Evolutionary conservation across 2,329 filamentous ascomycete genomes (phyloP).

Genomic region (Fusarium aywerte): DNA sequence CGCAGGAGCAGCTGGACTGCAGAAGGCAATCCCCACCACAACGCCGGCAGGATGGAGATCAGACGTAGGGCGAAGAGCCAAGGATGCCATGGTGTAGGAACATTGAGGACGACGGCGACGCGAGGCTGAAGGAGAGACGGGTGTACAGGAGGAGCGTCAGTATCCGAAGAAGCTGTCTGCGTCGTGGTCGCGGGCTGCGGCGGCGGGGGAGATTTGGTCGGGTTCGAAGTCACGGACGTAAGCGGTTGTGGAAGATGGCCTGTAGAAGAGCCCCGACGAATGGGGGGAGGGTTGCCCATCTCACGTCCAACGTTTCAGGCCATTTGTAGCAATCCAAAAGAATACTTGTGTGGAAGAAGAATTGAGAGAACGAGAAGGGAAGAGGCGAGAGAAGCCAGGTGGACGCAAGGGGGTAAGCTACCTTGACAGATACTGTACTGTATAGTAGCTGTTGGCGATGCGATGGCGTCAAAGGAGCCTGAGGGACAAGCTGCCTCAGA

Average conservation of each 20-base stretch:
- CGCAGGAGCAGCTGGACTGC: slow-evolving; percentile 74
- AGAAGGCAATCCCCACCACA: slow-evolving; percentile 77
- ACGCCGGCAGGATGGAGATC: slow-evolving; percentile 74
- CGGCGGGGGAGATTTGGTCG: slow-evolving; percentile 19
- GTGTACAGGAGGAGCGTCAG: slow-evolving; percentile 36
- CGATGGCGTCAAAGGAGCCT: slow-evolving; percentile 40
- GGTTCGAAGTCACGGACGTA: slow-evolving; percentile 20
- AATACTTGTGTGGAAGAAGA: slow-evolving; percentile 1
- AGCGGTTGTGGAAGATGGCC: slow-evolving; percentile 42
- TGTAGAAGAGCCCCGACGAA: slow-evolving; percentile 42
- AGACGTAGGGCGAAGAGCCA: slow-evolving; percentile 79
- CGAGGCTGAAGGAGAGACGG: slow-evolving; percentile 74
- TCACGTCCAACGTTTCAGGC: slow-evolving; percentile 41
- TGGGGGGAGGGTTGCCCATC: slow-evolving; percentile 45
- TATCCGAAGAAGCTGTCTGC: slow-evolving; percentile 11
- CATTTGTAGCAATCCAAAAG: slow-evolving; percentile 32
- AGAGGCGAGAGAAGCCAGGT: slow-evolving; percentile 5
- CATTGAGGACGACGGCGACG: slow-evolving; percentile 80
- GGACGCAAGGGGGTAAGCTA: slow-evolving; percentile 18
- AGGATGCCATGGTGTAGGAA: slow-evolving; percentile 77
- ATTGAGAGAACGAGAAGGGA: background rate
- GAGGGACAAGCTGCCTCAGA: slow-evolving; percentile 22
- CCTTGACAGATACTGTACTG: background rate
- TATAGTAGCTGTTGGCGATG: slow-evolving; percentile 23
- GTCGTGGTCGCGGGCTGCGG: slow-evolving; percentile 5